Evolutionary conservation across 768 basidiomycete species (phyloP).

Genomic region (Calocera cornea): DNA sequence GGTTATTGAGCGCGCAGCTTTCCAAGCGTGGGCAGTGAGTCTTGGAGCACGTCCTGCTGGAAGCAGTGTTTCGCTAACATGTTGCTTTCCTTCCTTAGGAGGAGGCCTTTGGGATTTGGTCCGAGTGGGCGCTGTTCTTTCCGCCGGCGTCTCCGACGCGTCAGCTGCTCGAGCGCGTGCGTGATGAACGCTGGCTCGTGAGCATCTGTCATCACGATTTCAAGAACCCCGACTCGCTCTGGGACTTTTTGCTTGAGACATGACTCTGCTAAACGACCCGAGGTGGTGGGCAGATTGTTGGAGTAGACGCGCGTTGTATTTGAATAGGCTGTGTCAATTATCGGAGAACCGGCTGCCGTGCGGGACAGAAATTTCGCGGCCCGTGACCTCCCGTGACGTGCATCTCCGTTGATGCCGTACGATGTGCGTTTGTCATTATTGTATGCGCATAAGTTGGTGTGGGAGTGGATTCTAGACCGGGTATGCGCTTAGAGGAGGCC

Average conservation of each 20-base stretch:
- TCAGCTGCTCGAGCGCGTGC: conserved; percentile 53
- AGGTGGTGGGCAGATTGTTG: neutral
- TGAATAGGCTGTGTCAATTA: too few species aligned
- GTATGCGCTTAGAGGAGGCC: neutral
- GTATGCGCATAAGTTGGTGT: neutral
- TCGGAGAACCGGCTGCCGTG: too few species aligned
- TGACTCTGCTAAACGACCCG: neutral
- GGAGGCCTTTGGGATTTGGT: conserved; percentile 93
- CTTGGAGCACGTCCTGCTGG: neutral
- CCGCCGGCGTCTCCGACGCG: conserved; percentile 61
- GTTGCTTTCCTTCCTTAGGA: conserved; percentile 41
- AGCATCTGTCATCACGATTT: conserved; percentile 91
- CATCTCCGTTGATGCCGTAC: neutral
- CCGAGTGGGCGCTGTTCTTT: conserved; percentile 83
- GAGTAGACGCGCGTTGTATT: neutral
- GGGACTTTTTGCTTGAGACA: conserved; percentile 60
- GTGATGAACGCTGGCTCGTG: conserved; percentile 72
- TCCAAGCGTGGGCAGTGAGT: conserved; percentile 89
- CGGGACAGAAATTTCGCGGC: too few species aligned
- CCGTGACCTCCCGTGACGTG: neutral
- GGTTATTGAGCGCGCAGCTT: conserved; percentile 89
- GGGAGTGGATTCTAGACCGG: neutral
- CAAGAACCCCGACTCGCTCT: conserved; percentile 61
- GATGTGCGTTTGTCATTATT: neutral
- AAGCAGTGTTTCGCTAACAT: neutral